Base-by-base conservation (phyloP, 306 rosid species). In the Ceratonia siliqua region DNA sequence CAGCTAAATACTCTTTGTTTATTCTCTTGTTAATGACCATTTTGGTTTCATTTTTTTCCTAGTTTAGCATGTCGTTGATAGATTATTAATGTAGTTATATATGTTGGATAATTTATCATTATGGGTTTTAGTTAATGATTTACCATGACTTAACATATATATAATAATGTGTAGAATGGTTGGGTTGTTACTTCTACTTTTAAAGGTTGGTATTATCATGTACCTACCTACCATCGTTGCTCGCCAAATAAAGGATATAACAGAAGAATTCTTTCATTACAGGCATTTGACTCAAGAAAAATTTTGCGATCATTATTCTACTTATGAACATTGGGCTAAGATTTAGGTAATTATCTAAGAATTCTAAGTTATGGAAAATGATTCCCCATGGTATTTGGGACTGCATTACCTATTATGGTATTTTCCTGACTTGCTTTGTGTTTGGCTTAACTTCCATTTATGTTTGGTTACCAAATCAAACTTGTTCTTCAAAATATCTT, bases 291-390 rank as follows among this genome's bases (percentile, higher is more conserved):
- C 92, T 53, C 90, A 83, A 71, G 32, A 74, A 35, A 80, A 30
- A 61, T 73, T 94, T 81, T 90, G 99, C 96, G 95, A 89, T 83
- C 80, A 53, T 36, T 92, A 88, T 83, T 86, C 88, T 5, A 94
- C 90, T 39, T 94, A 78, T 83, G 99, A 94, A 79, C 99, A 94
- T 65, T 94, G 99, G 99, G 97, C 99, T 74, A 92, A 92, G 87
- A 86, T 94, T 68, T 97, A 94, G 99, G 99, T 90, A 86, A 21
- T 43, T 21, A 59, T 66, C 55, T 10, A 62, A 74, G 62, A 57
- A 56, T 46, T 8, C 42, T 66, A 43, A 50, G 28, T 63, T 62
- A 20, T 38, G 43, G 50, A 58, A 67, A 55, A 57, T 74, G 61
- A 24, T 62, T 68, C 49, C 39, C 30, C 78, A 15, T 41, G 54